A percentile compares a stretch with the other conserved stretches of the same genome.
Evolutionary conservation across 2,329 filamentous ascomycete species (phyloP).

Genomic region (Colletotrichum spinosum): DNA sequence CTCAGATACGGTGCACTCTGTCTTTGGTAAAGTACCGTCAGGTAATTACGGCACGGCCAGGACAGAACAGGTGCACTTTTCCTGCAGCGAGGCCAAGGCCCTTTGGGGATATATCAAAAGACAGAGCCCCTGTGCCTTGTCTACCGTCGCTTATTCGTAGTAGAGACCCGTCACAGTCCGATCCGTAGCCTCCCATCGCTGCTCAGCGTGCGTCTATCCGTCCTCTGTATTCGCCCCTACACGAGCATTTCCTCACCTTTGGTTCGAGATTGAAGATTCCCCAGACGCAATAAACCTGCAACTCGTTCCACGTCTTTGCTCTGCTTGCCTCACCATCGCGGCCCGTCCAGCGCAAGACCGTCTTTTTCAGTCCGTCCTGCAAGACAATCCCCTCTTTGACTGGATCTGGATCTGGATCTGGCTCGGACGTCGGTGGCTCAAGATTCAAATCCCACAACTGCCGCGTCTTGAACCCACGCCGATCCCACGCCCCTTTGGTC

Average conservation of each 20-base stretch:
- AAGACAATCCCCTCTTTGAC: background rate
- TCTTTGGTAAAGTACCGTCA: background rate
- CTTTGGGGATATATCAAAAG: constrained; percentile 31
- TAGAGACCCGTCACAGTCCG: background rate
- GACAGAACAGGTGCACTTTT: background rate
- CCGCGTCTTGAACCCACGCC: constrained; percentile 23
- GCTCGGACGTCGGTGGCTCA: too few relatives aligned
- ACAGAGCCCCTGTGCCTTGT: constrained; percentile 31
- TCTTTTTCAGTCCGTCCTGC: background rate
- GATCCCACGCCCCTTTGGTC: constrained; percentile 17
- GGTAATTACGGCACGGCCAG: too few relatives aligned
- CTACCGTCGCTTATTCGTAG: constrained; percentile 3
- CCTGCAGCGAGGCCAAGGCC: constrained; percentile 24
- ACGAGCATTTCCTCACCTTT: constrained; percentile 12
- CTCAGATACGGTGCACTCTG: background rate
- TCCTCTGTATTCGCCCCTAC: background rate
- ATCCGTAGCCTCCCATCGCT: background rate
- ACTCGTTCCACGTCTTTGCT: constrained; percentile 19
- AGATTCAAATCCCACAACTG: constrained; percentile 4
- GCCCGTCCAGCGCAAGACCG: constrained; percentile 2
- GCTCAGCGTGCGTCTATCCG: constrained; percentile 1
- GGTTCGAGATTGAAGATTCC: constrained; percentile 31
- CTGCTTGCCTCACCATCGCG: background rate
- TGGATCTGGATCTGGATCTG: too few relatives aligned
- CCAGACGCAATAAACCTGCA: constrained; percentile 23